Evolutionary conservation across 1,284 basidiomycete genomes (phyloP).

Genomic region (Trametes versicolor): DNA sequence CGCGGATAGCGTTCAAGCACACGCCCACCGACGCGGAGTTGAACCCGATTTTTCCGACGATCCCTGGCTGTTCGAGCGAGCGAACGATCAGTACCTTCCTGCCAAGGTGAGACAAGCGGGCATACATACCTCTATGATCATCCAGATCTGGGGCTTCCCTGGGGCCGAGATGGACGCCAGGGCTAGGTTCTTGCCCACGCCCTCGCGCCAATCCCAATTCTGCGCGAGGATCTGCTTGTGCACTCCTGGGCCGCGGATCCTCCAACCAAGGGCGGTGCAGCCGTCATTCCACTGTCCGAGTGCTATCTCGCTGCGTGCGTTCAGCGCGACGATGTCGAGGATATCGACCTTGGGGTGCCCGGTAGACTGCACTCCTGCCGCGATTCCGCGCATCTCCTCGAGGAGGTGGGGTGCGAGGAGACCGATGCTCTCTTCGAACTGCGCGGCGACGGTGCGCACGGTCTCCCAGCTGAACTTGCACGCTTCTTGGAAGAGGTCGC

Average conservation of each 20-base stretch:
- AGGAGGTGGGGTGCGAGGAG: conserved; percentile 44
- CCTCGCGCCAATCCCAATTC: conserved; percentile 52
- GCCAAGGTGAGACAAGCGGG: background rate
- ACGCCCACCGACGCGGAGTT: conserved; percentile 48
- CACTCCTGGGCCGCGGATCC: conserved; percentile 29
- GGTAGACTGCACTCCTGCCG: conserved; percentile 39
- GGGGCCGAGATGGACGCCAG: conserved; percentile 42
- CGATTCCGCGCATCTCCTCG: conserved; percentile 48
- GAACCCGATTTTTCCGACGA: conserved; percentile 52
- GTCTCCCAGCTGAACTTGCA: conserved; percentile 47
- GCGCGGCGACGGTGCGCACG: conserved; percentile 40
- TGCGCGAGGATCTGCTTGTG: conserved; percentile 46
- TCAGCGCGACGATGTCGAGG: conserved; percentile 48
- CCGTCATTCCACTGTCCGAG: conserved; percentile 49
- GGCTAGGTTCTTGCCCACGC: conserved; percentile 47
- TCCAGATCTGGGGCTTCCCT: conserved; percentile 48
- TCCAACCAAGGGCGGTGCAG: conserved; percentile 48
- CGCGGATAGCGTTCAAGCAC: conserved; percentile 50
- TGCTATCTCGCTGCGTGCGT: conserved; percentile 50
- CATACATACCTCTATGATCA: conserved; percentile 46
- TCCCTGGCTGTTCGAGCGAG: conserved; percentile 43
- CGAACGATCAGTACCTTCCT: background rate
- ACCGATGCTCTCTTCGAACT: conserved; percentile 40
- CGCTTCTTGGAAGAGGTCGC: conserved; percentile 42
- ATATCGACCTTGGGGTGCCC: conserved; percentile 34